Conservation (phyloP, 805 yeast species). For the Myxozyma lipomycoides region DNA sequence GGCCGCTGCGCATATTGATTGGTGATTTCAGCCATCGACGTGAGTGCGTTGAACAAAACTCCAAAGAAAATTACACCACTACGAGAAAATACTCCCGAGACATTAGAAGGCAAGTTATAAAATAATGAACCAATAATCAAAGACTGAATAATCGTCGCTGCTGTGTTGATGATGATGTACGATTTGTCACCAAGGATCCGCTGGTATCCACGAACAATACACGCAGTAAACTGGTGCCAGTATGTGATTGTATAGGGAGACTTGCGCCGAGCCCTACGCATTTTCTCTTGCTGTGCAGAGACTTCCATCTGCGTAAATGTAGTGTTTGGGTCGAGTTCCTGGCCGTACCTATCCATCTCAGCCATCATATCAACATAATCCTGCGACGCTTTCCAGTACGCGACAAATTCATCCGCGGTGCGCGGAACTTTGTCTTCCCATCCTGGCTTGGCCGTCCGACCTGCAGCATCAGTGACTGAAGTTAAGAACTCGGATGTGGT, state of each 20-base stretch:
- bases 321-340: conserved; percentile 22
- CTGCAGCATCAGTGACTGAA: conserved; percentile 46
- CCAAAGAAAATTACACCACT: conserved; percentile 56
- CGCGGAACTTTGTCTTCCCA: conserved; percentile 48
- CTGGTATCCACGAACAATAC: conserved; percentile 36
- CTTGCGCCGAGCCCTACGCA: conserved; percentile 37
- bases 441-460: conserved; percentile 44
- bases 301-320: conserved; percentile 30
- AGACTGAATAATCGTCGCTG: conserved; percentile 52
- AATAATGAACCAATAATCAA: conserved; percentile 60
- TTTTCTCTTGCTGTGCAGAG: conserved; percentile 38
- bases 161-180: conserved; percentile 44
- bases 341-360: conserved; percentile 42
- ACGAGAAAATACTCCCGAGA: conserved; percentile 56
- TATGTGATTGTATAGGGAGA: conserved; percentile 46
- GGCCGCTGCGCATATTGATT: conserved; percentile 48
- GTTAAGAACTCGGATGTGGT: conserved; percentile 43
- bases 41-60: conserved; percentile 42
- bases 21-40: conserved; percentile 45
- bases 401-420: conserved; percentile 42
- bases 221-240: conserved; percentile 43
- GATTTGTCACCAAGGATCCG: conserved; percentile 55
- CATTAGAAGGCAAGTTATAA: conserved; percentile 48
- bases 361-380: conserved; percentile 41
- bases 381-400: conserved; percentile 48